A percentile compares a stretch with the other conserved stretches of the same genome.
These are phyloP conservation scores for Hordeum marinum DNA, from an alignment of 176 grass and related monocot species.

Conservation along the genomic window DNA sequence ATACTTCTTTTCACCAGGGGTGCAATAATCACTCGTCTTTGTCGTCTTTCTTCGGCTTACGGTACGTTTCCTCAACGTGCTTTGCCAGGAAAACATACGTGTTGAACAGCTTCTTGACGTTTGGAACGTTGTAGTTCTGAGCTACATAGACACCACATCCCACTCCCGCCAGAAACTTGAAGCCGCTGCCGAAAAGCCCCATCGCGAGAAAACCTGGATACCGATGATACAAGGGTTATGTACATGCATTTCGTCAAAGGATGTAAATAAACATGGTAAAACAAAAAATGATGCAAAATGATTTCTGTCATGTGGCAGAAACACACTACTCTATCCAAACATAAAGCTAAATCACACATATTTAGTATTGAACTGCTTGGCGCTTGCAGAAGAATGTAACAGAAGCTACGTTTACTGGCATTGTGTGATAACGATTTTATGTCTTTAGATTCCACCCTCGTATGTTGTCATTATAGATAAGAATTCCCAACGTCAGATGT, in stretches of 20 bases:
- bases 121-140: constrained; percentile 70
- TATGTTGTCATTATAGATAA: neutral
- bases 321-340: neutral
- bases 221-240: neutral
- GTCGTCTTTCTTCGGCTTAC: constrained; percentile 60
- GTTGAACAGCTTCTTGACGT: constrained; percentile 63
- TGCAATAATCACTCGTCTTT: constrained; percentile 49
- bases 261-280: neutral
- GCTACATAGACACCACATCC: constrained; percentile 59
- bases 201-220: constrained; percentile 27
- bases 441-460: neutral
- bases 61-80: constrained; percentile 64
- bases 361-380: neutral
- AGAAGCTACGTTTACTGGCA: neutral
- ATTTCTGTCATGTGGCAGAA: neutral
- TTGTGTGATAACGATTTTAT: neutral
- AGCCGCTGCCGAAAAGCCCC: constrained; percentile 62
- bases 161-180: constrained; percentile 55
- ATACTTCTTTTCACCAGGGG: neutral
- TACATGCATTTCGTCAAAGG: neutral
- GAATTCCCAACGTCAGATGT: neutral
- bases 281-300: neutral
- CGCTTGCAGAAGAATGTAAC: neutral
- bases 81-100: constrained; percentile 56
- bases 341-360: neutral